phyloP scores from a whole-genome alignment of 192 early-diverging fungal genomes.

The Jimgerdemannia flammicorona region DNA sequence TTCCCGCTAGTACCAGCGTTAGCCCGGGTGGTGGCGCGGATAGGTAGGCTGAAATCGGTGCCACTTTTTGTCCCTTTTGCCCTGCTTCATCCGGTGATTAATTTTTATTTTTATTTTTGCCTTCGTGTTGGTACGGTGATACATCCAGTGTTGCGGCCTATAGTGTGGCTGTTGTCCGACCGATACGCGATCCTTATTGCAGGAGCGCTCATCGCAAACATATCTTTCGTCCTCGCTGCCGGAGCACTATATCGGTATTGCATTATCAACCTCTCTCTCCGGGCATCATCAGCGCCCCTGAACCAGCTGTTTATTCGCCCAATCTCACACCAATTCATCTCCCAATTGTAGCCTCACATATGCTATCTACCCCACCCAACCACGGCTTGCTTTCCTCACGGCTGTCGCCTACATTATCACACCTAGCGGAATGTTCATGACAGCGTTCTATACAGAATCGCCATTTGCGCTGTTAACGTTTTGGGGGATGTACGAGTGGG shows the following conservation, averaged over 20 bases:
- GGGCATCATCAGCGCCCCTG: background rate
- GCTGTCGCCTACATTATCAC: constrained; percentile 71
- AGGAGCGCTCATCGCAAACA: constrained; percentile 74
- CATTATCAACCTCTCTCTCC: too few relatives aligned
- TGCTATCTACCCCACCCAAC: constrained; percentile 15
- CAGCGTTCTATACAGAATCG: constrained; percentile 85
- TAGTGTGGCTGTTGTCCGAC: constrained; percentile 29
- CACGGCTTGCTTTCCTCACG: constrained; percentile 58
- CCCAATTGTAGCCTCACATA: constrained; percentile 10
- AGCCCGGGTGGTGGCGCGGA: constrained; percentile 41
- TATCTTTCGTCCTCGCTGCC: constrained; percentile 70
- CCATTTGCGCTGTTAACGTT: constrained; percentile 79
- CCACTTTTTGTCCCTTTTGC: background rate
- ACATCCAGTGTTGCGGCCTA: constrained; percentile 46
- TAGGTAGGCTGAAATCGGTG: background rate
- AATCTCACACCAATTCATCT: background rate
- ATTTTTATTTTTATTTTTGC: background rate
- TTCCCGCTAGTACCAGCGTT: constrained; percentile 75
- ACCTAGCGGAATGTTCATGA: constrained; percentile 84
- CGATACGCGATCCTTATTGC: constrained; percentile 46
- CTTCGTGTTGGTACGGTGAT: too few relatives aligned
- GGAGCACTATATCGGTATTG: constrained; percentile 63
- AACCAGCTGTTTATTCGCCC: background rate
- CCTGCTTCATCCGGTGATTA: background rate
- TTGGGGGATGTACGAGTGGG: constrained; percentile 62